Base-by-base conservation (phyloP, 2,329 filamentous ascomycete species). In the Dryadomyces quercus-mongolicae region DNA sequence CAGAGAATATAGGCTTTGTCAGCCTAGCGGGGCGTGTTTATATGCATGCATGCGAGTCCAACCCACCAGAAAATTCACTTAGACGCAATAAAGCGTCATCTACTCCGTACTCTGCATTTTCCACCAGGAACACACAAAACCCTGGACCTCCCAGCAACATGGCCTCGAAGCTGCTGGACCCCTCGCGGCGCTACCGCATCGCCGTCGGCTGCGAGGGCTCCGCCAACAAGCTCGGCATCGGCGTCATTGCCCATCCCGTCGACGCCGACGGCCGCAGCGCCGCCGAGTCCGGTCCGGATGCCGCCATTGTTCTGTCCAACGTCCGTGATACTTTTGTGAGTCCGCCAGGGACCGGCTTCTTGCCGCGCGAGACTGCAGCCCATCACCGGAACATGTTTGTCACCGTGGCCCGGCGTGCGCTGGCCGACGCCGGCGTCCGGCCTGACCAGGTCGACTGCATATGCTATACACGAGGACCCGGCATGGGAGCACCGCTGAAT, bases 171-270 rank as follows among this genome's bases (percentile, higher is more conserved):
- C 25, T 31, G 22, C 49, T 59, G 25, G 59, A 60, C 46, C 59
- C 59, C 0, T 25, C 10, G 16, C 69, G 64, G 57, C 65, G 57
- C 62, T 68, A 71, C 55, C 75, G 75, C 64, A 74, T 81, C 59
- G 75, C 78, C 61, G 70, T 82, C 59, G 79, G 79, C 60, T 79
- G 76, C 66, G 93, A 98, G 75, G 92, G 93, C 68, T 95, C 89
- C 55, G 93, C 93, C 70, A 98, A 98, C 77, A 98, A 98, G 72
- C 82, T 98, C 52, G 93, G 92, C 61, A 85, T 97, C 56, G 93
- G 93, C 64, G 76, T 98, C 56, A 95, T 98, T 67, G 80, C 82
- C 22, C 93, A 97, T 73, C 76, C 82, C 55, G 55, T 58, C 12
- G 54, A 55, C 52, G 44, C 55, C 31, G 45, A 15, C 12, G n/a